Conservation (phyloP, 1,139 yeast species). For the Taphrina pruni region DNA sequence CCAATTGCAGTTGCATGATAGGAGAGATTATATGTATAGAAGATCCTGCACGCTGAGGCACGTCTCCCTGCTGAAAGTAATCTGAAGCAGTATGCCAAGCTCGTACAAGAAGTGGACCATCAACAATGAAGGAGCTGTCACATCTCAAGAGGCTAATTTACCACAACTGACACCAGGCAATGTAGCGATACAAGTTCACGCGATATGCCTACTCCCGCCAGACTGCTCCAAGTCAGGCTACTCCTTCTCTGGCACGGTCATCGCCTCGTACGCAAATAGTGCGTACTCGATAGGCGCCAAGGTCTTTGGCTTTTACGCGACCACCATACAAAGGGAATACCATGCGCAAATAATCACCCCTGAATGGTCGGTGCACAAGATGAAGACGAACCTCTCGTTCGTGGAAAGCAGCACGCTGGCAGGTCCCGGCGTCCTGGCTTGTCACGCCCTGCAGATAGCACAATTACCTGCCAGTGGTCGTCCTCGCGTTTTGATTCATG, state of each 20-base stretch:
- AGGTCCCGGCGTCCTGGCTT: slow-evolving; percentile 34
- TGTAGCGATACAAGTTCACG: slow-evolving; percentile 27
- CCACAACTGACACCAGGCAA: slow-evolving; percentile 24
- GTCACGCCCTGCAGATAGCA: slow-evolving; percentile 32
- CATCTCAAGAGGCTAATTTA: background rate
- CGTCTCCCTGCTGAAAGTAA: too few relatives aligned
- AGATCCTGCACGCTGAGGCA: too few relatives aligned
- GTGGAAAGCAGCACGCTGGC: slow-evolving; percentile 27
- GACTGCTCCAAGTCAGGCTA: slow-evolving; percentile 10
- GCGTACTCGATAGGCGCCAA: slow-evolving; percentile 6
- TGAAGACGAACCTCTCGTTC: slow-evolving; percentile 34
- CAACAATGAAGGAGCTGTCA: background rate
- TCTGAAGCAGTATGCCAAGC: background rate
- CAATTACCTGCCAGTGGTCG: slow-evolving; percentile 14
- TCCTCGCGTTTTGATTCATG: slow-evolving; percentile 34
- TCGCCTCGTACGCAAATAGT: slow-evolving; percentile 10
- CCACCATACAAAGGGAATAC: slow-evolving; percentile 5
- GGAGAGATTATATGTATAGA: background rate
- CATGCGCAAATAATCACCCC: slow-evolving; percentile 14
- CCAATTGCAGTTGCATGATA: background rate
- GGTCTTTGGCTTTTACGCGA: slow-evolving; percentile 16
- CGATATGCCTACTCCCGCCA: slow-evolving; percentile 14
- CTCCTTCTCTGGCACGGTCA: slow-evolving; percentile 35
- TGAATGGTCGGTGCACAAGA: slow-evolving; percentile 31
- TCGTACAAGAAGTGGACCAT: slow-evolving; percentile 12